A percentile compares a stretch with the other conserved stretches of the same genome.
Evolutionary conservation across 164 flowering plant species (phyloP).

Genomic region (Umbellularia californica): DNA sequence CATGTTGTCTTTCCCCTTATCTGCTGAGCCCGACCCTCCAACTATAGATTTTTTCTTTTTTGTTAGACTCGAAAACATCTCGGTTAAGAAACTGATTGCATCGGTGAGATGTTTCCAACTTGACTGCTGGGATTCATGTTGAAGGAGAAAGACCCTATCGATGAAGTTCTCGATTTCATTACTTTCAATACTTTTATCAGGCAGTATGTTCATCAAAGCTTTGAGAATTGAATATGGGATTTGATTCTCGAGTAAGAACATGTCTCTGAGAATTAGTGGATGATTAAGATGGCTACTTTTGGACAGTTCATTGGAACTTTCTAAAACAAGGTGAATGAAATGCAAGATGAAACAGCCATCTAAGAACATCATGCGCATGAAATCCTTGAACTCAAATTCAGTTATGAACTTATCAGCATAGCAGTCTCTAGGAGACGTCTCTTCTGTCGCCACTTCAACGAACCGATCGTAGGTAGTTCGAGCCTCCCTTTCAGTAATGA

Average conservation of each 20-base stretch:
- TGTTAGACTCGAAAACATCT: neutral
- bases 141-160: neutral
- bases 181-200: neutral
- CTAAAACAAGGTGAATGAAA: neutral
- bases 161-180: neutral
- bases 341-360: slow-evolving; percentile 21
- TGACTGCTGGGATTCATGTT: neutral
- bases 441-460: neutral
- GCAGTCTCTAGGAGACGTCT: neutral
- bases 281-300: neutral
- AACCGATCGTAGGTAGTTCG: neutral
- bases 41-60: neutral
- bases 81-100: neutral
- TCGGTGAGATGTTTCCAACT: neutral
- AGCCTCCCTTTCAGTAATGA: neutral
- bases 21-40: no score
- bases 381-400: neutral
- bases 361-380: slow-evolving; percentile 17
- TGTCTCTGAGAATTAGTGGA: neutral
- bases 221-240: neutral
- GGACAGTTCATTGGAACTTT: neutral
- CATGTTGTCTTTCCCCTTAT: neutral
- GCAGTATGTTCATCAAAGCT: neutral
- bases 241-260: neutral
- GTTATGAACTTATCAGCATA: neutral